Percentiles rank a stretch among this genome's conserved stretches.
Evolutionary conservation across 768 basidiomycete genomes (phyloP).

Genomic region (Leccinum boreale): DNA sequence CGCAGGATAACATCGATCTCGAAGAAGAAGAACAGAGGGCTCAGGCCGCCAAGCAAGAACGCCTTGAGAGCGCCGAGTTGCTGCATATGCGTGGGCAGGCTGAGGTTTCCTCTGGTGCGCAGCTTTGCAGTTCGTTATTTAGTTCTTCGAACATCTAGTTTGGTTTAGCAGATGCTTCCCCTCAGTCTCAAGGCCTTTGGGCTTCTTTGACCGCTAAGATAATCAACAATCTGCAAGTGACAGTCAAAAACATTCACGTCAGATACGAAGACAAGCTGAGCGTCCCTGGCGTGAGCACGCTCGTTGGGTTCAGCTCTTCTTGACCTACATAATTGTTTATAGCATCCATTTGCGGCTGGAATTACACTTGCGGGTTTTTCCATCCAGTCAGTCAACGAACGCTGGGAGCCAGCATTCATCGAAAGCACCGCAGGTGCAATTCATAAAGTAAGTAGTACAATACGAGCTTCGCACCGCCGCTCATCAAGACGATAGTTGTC

Average conservation of each 20-base stretch:
- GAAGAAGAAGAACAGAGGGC: constrained; percentile 82
- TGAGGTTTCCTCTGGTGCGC: constrained; percentile 47
- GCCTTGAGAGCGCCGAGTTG: constrained; percentile 83
- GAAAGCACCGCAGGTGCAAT: constrained; percentile 83
- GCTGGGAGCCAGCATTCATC: constrained; percentile 90
- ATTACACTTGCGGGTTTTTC: constrained; percentile 85
- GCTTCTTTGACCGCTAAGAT: constrained; percentile 84
- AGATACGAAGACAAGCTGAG: constrained; percentile 95
- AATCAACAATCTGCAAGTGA: constrained; percentile 94
- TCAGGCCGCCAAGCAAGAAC: constrained; percentile 86
- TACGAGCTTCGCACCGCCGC: background rate
- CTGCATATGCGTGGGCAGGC: constrained; percentile 63
- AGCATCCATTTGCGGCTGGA: constrained; percentile 96
- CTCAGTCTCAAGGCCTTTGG: constrained; percentile 82
- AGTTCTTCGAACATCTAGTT: constrained; percentile 1
- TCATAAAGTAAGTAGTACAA: constrained; percentile 63
- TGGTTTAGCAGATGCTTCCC: constrained; percentile 41
- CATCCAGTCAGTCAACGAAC: constrained; percentile 82
- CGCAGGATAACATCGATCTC: constrained; percentile 63
- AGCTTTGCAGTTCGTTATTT: background rate
- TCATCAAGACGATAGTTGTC: constrained; percentile 55
- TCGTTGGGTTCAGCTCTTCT: background rate
- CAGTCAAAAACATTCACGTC: constrained; percentile 92
- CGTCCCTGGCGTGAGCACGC: constrained; percentile 75
- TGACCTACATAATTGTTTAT: constrained; percentile 2